These are phyloP conservation scores for Cladophialophora bantiana DNA, from an alignment of 2,329 filamentous ascomycete species.

Conservation along the genomic window DNA sequence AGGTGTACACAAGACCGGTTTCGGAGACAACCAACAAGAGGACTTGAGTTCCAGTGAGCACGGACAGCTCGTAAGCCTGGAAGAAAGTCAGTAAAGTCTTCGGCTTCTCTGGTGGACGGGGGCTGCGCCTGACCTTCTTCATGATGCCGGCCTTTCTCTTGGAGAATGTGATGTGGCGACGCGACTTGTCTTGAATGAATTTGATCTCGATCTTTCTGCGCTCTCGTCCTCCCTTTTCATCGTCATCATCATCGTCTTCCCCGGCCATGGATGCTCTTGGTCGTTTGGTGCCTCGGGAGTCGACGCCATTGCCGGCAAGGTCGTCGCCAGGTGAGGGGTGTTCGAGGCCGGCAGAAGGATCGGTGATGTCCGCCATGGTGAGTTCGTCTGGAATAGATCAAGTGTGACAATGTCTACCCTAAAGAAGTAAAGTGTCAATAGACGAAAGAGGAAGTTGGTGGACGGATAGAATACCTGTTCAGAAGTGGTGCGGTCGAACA, in stretches of 20 bases:
- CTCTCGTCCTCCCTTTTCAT: conserved; percentile 97
- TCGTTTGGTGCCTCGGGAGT: conserved; percentile 88
- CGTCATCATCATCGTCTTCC: conserved; percentile 96
- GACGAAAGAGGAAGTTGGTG: conserved; percentile 36
- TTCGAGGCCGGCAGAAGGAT: conserved; percentile 74
- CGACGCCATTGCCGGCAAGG: conserved; percentile 71
- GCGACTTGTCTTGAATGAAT: conserved; percentile 99
- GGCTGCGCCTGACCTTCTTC: conserved; percentile 84
- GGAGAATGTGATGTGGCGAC: conserved; percentile 98
- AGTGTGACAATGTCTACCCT: conserved; percentile 32
- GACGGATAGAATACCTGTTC: conserved; percentile 31
- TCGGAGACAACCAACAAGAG: conserved; percentile 95
- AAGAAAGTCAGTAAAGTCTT: conserved; percentile 23
- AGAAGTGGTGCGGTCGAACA: conserved; percentile 14
- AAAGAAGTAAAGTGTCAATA: conserved; percentile 40
- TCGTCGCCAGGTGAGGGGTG: conserved; percentile 78
- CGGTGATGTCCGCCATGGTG: conserved; percentile 78
- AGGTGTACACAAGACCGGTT: conserved; percentile 96
- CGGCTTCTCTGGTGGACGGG: conserved; percentile 17
- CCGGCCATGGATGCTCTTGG: conserved; percentile 76
- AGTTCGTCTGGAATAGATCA: conserved; percentile 42
- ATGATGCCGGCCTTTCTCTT: conserved; percentile 99
- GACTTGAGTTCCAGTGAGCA: conserved; percentile 97
- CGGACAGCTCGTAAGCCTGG: conserved; percentile 95
- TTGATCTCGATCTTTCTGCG: conserved; percentile 99